Conservation (phyloP, 805 yeast species). For the Yarrowia sp. region DNA sequence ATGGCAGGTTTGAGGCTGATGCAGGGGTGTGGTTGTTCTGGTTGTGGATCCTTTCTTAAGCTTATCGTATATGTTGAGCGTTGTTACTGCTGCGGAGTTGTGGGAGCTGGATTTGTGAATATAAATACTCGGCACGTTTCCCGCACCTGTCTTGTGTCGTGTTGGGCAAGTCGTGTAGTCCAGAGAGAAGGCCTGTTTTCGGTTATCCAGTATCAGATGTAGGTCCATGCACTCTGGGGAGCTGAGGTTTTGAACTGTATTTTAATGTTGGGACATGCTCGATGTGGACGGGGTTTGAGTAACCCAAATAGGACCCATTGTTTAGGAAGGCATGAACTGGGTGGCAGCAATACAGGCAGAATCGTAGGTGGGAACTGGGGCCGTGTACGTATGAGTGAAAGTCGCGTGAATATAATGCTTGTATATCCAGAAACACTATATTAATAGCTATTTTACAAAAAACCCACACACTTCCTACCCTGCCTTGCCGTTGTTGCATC, state of each 20-base stretch:
- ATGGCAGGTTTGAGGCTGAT: background rate
- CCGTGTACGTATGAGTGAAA: too few species aligned
- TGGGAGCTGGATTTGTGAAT: background rate
- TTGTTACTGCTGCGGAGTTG: background rate
- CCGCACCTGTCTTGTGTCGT: background rate
- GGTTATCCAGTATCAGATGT: slow-evolving; percentile 10
- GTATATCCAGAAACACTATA: too few species aligned
- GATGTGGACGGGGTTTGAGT: too few species aligned
- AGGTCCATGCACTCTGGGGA: background rate
- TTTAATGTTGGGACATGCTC: background rate
- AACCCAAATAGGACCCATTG: too few species aligned
- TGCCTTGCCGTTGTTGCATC: background rate
- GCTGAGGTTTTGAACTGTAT: background rate
- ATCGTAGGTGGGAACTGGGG: too few species aligned
- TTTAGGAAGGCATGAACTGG: background rate
- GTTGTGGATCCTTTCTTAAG: background rate
- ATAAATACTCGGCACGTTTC: background rate
- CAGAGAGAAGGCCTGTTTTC: background rate
- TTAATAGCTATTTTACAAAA: too few species aligned
- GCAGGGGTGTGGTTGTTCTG: background rate
- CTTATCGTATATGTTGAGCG: background rate
- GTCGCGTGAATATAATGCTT: too few species aligned
- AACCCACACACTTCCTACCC: too few species aligned
- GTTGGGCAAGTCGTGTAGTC: background rate
- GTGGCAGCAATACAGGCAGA: background rate